Percentiles rank a stretch among this genome's conserved stretches.
These are phyloP conservation scores for Nemania sp. DNA, from an alignment of 2,329 filamentous ascomycete species.

Conservation along the genomic window DNA sequence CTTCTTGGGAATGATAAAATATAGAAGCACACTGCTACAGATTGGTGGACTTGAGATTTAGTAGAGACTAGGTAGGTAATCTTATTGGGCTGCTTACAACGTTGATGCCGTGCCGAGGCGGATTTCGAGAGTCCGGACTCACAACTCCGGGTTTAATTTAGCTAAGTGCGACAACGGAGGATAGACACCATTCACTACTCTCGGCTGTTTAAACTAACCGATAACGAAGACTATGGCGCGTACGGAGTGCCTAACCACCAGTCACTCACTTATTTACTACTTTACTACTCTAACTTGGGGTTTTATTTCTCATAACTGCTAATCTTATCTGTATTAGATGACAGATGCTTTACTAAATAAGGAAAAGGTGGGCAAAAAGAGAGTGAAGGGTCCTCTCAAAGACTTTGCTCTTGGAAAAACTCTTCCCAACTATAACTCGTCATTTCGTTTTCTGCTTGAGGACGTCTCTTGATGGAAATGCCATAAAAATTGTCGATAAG, in stretches of 20 bases:
- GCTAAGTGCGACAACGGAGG: slow-evolving; percentile 21
- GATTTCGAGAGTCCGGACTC: slow-evolving; percentile 36
- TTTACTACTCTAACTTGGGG: not conserved
- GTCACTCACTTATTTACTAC: not conserved
- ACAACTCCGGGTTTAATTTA: slow-evolving; percentile 23
- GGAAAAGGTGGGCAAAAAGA: too few species aligned
- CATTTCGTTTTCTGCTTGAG: not conserved
- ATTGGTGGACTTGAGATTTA: slow-evolving; percentile 35
- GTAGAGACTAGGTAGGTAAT: slow-evolving; percentile 14
- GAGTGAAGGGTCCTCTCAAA: too few species aligned
- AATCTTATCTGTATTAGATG: too few species aligned
- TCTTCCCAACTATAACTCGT: not conserved
- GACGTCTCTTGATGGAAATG: not conserved
- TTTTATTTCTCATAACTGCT: too few species aligned
- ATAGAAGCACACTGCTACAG: not conserved
- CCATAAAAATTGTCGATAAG: too few species aligned
- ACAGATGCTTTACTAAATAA: too few species aligned
- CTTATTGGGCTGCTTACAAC: slow-evolving; percentile 29
- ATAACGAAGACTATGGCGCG: not conserved
- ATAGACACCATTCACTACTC: slow-evolving; percentile 17
- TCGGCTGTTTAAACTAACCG: not conserved
- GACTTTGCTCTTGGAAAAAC: too few species aligned
- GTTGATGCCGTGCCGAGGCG: slow-evolving; percentile 39
- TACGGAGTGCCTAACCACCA: not conserved
- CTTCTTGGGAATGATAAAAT: slow-evolving; percentile 1